Evolutionary conservation across 257 asterid species (phyloP).

Genomic region (Misopates orontium): DNA sequence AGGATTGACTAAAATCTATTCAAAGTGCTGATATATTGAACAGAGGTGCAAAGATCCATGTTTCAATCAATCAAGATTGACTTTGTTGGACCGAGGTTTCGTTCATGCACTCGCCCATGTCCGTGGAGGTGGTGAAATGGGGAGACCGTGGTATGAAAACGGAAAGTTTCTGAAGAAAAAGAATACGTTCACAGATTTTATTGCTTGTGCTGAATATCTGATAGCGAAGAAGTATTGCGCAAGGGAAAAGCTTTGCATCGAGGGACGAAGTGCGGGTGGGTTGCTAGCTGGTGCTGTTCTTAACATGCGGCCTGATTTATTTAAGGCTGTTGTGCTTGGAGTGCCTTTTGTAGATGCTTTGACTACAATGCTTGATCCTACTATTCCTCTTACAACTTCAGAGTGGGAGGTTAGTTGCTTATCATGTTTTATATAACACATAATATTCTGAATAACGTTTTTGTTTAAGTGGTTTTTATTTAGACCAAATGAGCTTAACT

Average conservation of each 20-base stretch:
- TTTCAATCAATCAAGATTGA: constrained; percentile 76
- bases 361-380: constrained; percentile 97
- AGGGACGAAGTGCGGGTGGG: constrained; percentile 98
- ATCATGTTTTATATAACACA: background rate
- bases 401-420: constrained; percentile 90
- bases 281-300: constrained; percentile 90
- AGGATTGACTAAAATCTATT: no score
- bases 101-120: constrained; percentile 71
- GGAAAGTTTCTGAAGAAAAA: constrained; percentile 89
- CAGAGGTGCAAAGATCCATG: constrained; percentile 80
- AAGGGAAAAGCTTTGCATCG: constrained; percentile 78
- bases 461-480: no score
- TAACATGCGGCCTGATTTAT: constrained; percentile 91
- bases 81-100: constrained; percentile 88
- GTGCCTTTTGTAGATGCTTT: constrained; percentile 93
- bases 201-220: constrained; percentile 81
- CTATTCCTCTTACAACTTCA: constrained; percentile 95
- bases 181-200: constrained; percentile 89
- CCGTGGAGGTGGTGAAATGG: constrained; percentile 99
- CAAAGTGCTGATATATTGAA: constrained; percentile 30
- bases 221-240: constrained; percentile 75
- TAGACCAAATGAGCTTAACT: no score
- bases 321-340: constrained; percentile 89
- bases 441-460: no score
- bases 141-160: constrained; percentile 96